Evolutionary conservation across 768 basidiomycete genomes (phyloP).

Genomic region (Boletus huronensis): DNA sequence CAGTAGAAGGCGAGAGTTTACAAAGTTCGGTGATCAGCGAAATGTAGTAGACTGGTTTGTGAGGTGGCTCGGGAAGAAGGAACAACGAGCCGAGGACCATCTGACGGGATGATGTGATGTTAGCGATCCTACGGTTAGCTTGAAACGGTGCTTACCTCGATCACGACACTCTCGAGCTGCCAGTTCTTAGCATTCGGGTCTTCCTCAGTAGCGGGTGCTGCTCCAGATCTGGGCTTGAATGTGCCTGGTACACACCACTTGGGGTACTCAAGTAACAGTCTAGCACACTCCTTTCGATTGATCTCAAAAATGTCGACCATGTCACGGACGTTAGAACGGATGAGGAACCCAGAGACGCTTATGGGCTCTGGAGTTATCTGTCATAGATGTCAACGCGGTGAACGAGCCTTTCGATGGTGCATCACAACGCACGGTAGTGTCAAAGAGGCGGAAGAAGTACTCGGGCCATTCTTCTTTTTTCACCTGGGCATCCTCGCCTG

Average conservation of each 20-base stretch:
- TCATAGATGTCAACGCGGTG: constrained; percentile 1
- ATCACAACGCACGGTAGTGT: constrained; percentile 44
- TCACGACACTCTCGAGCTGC: constrained; percentile 84
- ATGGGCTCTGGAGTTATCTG: constrained; percentile 77
- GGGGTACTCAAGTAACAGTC: constrained; percentile 79
- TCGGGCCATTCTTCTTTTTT: constrained; percentile 85
- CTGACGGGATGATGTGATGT: constrained; percentile 34
- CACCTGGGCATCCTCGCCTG: constrained; percentile 65
- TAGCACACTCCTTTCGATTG: constrained; percentile 92
- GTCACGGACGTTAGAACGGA: constrained; percentile 73
- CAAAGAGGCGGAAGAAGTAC: constrained; percentile 65
- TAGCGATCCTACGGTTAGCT: background rate
- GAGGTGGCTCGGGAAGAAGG: constrained; percentile 70
- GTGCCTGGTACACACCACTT: constrained; percentile 81
- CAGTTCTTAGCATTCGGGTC: constrained; percentile 62
- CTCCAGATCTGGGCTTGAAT: constrained; percentile 75
- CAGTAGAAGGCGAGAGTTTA: constrained; percentile 87
- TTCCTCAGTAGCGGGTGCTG: constrained; percentile 46
- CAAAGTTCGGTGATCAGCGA: constrained; percentile 90
- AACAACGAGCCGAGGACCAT: constrained; percentile 72
- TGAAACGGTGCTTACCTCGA: constrained; percentile 56
- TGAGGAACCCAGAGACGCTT: constrained; percentile 73
- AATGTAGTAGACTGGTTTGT: constrained; percentile 82
- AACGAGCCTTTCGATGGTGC: background rate
- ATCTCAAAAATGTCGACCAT: constrained; percentile 88